A percentile compares a stretch with the other conserved stretches of the same genome.
These are phyloP conservation scores for Crotalaria pallida DNA, from an alignment of 306 rosid species.

Conservation along the genomic window DNA sequence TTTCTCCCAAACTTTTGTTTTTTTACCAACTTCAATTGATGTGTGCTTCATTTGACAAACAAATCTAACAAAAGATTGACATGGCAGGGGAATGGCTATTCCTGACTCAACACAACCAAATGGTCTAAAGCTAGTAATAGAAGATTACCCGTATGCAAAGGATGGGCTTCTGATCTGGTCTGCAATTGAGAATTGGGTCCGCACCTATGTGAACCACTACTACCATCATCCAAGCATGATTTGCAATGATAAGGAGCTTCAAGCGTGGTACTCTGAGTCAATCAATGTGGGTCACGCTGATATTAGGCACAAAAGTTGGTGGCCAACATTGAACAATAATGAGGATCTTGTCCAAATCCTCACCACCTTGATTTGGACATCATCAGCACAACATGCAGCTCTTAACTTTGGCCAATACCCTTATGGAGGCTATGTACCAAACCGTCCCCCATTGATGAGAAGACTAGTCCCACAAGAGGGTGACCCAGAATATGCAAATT, in stretches of 20 bases:
- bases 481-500: slow-evolving; percentile 44
- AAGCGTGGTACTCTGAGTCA: slow-evolving; percentile 73
- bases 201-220: slow-evolving; percentile 59
- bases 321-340: slow-evolving; percentile 51
- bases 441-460: slow-evolving; percentile 81
- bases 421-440: slow-evolving; percentile 82
- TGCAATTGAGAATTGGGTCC: slow-evolving; percentile 73
- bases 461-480: slow-evolving; percentile 59
- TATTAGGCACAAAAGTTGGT: slow-evolving; percentile 62
- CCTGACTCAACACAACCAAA: slow-evolving; percentile 70
- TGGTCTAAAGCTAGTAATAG: slow-evolving; percentile 62
- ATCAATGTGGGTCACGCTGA: slow-evolving; percentile 86
- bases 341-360: slow-evolving; percentile 59
- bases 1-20: not conserved
- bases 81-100: slow-evolving; percentile 66
- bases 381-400: slow-evolving; percentile 89
- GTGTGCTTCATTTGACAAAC: not conserved
- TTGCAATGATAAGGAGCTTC: slow-evolving; percentile 63
- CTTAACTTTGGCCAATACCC: slow-evolving; percentile 89
- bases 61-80: slow-evolving; percentile 8
- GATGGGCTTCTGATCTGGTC: slow-evolving; percentile 82
- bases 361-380: slow-evolving; percentile 75
- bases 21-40: too few relatives aligned
- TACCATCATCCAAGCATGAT: slow-evolving; percentile 44
- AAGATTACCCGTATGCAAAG: slow-evolving; percentile 77